Evolutionary conservation across 2,329 filamentous ascomycete genomes (phyloP), one percentile per base, ranked within the genome.

Genomic region (Ramularia endophylla): DNA sequence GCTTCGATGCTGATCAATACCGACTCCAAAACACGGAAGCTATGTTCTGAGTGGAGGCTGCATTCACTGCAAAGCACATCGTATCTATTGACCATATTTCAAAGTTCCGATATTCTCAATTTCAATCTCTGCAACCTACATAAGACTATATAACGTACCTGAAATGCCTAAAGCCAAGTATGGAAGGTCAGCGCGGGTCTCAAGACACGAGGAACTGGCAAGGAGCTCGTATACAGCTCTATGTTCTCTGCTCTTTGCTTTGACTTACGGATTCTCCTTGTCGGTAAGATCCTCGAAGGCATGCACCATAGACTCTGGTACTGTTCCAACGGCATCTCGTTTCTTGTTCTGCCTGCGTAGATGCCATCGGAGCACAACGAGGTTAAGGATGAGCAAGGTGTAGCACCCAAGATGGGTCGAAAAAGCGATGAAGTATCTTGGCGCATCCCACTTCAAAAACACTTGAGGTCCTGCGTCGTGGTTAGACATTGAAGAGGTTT

Each of bases 401-500:
- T 86, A 86, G 63, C 83, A 86, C 11, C 77, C 82, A 7, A 87
- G 67, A 53, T 86, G 81, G 1, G 79, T 81, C 5, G 78, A 70
- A 45, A 85, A 84, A 1, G 83, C 83, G 46, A 78, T 83, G 54
- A 80, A 78, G 60, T 86, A 87, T 7, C 76, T 70, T 0, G 83
- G 81, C 0, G 67, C 69, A 54, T 86, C 77, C 55, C 68, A 67
- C 13, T 66, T 63, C 6, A 80, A 69, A 63, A 83, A 84, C 0
- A 83, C 77, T 55, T 83, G 80, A 1, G 80, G 79, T 1, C 77
- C 74, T 70, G 46, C 27, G 11, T 28, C 27, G 5, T 3, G 27
- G 27, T 28, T 13, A 28, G 27, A 38, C 22, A n/a, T 9, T 12
- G 17, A 19, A 20, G 15, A 27, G 12, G n/a, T 16, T 11, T 11